Percentiles rank a stretch among this genome's conserved stretches.
Conservation (phyloP, 2,329 filamentous ascomycete species). For the Colletotrichum plurivorum region DNA sequence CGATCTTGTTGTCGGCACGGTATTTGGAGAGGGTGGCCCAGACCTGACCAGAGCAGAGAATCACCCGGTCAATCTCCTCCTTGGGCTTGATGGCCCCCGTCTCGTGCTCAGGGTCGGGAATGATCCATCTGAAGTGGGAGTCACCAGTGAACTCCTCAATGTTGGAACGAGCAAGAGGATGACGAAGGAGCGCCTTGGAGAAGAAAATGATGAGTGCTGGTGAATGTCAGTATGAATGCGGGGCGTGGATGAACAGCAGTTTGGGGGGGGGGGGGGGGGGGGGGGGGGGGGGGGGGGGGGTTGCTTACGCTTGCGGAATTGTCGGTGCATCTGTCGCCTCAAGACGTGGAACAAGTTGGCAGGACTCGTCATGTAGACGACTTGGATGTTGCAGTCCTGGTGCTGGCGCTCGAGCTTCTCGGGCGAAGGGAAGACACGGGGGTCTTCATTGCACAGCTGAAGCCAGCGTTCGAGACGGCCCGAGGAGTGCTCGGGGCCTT, state of each 20-base stretch:
- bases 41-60: slow-evolving; percentile 95
- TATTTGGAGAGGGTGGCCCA: slow-evolving; percentile 93
- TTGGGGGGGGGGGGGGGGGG: no score
- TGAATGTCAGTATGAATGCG: slow-evolving; percentile 43
- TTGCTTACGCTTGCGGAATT: slow-evolving; percentile 99
- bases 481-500: slow-evolving; percentile 98
- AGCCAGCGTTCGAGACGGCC: slow-evolving; percentile 97
- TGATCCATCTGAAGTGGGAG: slow-evolving; percentile 97
- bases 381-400: slow-evolving; percentile 99
- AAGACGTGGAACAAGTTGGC: slow-evolving; percentile 97
- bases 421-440: slow-evolving; percentile 87
- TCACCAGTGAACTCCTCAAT: slow-evolving; percentile 93
- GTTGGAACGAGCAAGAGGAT: slow-evolving; percentile 89
- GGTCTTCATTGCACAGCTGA: slow-evolving; percentile 97
- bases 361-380: slow-evolving; percentile 96
- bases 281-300: no score
- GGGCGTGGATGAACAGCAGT: neutral
- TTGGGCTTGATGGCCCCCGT: slow-evolving; percentile 80
- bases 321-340: slow-evolving; percentile 97
- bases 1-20: slow-evolving; percentile 87
- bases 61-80: slow-evolving; percentile 92
- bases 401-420: slow-evolving; percentile 97
- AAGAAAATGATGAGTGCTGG: slow-evolving; percentile 96
- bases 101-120: slow-evolving; percentile 89
- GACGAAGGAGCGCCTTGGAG: slow-evolving; percentile 95